Evolutionary conservation across 164 flowering plant species (phyloP).

Genomic region (Aristolochia californica): DNA sequence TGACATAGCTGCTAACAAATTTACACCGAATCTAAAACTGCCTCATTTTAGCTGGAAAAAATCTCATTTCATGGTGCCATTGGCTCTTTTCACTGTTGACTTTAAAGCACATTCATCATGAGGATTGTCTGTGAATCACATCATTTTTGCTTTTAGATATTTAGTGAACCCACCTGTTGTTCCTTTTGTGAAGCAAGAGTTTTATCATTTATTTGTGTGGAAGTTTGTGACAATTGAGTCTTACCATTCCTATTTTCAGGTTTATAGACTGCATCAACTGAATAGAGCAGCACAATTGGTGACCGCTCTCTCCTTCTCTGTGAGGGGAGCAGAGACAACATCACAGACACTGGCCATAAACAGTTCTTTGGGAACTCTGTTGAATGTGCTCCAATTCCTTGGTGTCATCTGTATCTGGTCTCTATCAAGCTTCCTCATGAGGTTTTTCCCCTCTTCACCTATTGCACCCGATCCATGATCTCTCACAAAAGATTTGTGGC

Average conservation of each 20-base stretch:
- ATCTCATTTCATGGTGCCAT: no score
- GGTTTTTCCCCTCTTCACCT: conserved; percentile 44
- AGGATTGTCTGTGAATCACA: no score
- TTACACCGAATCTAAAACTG: no score
- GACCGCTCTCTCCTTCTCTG: conserved; percentile 86
- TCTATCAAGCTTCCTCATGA: conserved; percentile 81
- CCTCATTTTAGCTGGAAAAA: no score
- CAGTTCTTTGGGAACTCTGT: conserved; percentile 64
- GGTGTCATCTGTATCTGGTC: conserved; percentile 97
- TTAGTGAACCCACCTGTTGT: no score
- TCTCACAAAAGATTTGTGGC: no score
- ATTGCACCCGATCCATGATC: conserved; percentile 24
- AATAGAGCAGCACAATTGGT: conserved; percentile 97
- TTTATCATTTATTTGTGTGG: no score
- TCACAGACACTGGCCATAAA: conserved; percentile 75
- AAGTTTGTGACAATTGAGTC: not conserved
- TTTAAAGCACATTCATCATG: no score
- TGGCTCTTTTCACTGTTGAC: no score
- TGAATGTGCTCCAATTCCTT: conserved; percentile 82
- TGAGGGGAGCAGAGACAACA: conserved; percentile 91
- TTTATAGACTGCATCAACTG: conserved; percentile 85
- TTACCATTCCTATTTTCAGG: conserved; percentile 24
- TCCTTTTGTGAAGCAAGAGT: no score
- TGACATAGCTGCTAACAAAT: no score
- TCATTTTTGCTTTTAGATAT: no score